Evolutionary conservation across 2,329 filamentous ascomycete species (phyloP).

Genomic region (Aspergillus pseudoviridinutans): DNA sequence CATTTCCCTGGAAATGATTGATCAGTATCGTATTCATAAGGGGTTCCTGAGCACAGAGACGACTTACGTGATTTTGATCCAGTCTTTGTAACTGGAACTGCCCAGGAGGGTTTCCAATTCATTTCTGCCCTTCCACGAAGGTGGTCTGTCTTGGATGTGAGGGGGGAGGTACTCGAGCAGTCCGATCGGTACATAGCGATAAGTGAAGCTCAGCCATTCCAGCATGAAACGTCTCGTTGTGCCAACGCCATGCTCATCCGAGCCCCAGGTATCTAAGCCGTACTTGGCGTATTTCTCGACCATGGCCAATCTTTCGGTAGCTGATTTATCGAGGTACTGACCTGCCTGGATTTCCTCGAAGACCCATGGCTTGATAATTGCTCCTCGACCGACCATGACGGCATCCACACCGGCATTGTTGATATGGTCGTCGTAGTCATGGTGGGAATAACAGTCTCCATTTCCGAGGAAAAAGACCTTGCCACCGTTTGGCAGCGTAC

Average conservation of each 20-base stretch:
- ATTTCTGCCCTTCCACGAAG: constrained; percentile 75
- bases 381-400: constrained; percentile 97
- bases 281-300: constrained; percentile 87
- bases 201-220: constrained; percentile 92
- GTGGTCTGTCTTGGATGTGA: constrained; percentile 82
- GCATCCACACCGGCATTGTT: constrained; percentile 76
- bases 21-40: constrained; percentile 10
- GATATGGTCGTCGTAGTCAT: constrained; percentile 78
- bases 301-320: constrained; percentile 77
- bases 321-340: constrained; percentile 94
- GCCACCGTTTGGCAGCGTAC: constrained; percentile 65
- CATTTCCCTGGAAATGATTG: constrained; percentile 69
- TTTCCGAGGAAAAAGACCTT: constrained; percentile 92
- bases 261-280: constrained; percentile 91
- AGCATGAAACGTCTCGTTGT: constrained; percentile 88
- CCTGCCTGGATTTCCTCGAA: constrained; percentile 92
- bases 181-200: constrained; percentile 87
- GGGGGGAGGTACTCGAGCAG: constrained; percentile 85
- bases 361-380: constrained; percentile 95
- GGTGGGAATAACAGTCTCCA: constrained; percentile 90
- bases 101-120: constrained; percentile 92
- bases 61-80: constrained; percentile 94
- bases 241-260: constrained; percentile 88
- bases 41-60: constrained; percentile 8
- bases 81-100: constrained; percentile 90